Evolutionary conservation across 306 rosid species (phyloP).

Genomic region (Cucurbita pepo): DNA sequence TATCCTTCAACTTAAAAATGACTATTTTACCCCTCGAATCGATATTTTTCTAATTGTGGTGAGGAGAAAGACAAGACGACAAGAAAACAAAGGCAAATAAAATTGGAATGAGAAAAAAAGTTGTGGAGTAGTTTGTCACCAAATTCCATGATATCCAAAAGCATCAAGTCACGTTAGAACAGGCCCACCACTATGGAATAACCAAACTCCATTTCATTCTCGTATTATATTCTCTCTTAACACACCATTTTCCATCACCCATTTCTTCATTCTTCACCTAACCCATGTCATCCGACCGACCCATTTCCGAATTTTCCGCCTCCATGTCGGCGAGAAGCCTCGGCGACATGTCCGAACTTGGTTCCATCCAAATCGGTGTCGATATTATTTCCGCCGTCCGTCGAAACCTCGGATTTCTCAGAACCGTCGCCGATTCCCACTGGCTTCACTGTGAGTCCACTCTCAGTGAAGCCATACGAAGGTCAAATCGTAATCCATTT

Average conservation of each 20-base stretch:
- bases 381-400: conserved; percentile 66
- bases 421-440: conserved; percentile 28
- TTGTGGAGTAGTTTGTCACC: not conserved
- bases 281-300: conserved; percentile 26
- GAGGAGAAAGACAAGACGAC: no score
- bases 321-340: conserved; percentile 31
- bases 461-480: conserved; percentile 46
- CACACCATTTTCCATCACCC: not conserved
- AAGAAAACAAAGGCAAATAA: no score
- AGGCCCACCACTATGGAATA: not conserved
- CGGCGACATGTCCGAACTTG: conserved; percentile 35
- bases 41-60: no score
- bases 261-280: not conserved
- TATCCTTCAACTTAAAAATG: no score
- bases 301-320: conserved; percentile 21
- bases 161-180: not conserved
- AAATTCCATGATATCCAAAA: not conserved
- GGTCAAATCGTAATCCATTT: conserved; percentile 19
- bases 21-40: no score
- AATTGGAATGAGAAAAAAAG: no score
- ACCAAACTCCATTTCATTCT: not conserved
- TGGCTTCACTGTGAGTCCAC: conserved; percentile 48
- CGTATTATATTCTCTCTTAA: not conserved
- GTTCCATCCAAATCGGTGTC: conserved; percentile 24
- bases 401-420: conserved; percentile 38